Evolutionary conservation across 352 stramenopile genomes (phyloP).

Genomic region (Phytophthora nicotianae): DNA sequence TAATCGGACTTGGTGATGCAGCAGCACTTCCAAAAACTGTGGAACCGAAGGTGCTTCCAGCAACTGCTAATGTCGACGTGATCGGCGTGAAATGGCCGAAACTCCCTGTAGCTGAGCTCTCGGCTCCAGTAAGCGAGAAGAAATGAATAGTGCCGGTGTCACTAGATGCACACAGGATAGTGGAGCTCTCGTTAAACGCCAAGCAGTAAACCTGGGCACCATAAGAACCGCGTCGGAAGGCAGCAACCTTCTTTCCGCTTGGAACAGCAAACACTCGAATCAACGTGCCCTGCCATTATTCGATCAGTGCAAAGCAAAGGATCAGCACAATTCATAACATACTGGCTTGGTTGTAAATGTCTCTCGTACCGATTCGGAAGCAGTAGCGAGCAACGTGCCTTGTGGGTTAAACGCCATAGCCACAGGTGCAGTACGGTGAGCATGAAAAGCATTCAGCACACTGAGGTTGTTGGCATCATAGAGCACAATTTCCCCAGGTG

Average conservation of each 20-base stretch:
- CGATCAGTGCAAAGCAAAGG: neutral
- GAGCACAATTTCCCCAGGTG: constrained; percentile 89
- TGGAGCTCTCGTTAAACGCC: constrained; percentile 94
- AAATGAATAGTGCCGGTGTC: constrained; percentile 98
- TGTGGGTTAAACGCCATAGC: constrained; percentile 90
- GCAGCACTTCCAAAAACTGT: constrained; percentile 48
- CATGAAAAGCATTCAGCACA: constrained; percentile 92
- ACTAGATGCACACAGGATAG: constrained; percentile 94
- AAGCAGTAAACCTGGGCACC: constrained; percentile 96
- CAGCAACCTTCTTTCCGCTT: constrained; percentile 88
- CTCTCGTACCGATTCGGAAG: constrained; percentile 84
- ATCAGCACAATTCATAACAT: constrained; percentile 1
- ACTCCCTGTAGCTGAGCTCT: constrained; percentile 77
- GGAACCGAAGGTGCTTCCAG: constrained; percentile 58
- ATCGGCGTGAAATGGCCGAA: constrained; percentile 83
- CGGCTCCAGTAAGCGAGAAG: constrained; percentile 87
- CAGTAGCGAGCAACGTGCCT: constrained; percentile 88
- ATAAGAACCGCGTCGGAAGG: constrained; percentile 96
- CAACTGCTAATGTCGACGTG: constrained; percentile 74
- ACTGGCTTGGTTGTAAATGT: neutral
- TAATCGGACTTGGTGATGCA: constrained; percentile 14
- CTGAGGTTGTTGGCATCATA: constrained; percentile 93
- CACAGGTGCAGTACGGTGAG: constrained; percentile 85
- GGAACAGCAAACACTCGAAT: constrained; percentile 97
- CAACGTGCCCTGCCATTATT: constrained; percentile 94